Evolutionary conservation across 1,284 basidiomycete species (phyloP), one percentile per base, ranked within the genome.

Genomic region (Rhizoctonia solani): DNA sequence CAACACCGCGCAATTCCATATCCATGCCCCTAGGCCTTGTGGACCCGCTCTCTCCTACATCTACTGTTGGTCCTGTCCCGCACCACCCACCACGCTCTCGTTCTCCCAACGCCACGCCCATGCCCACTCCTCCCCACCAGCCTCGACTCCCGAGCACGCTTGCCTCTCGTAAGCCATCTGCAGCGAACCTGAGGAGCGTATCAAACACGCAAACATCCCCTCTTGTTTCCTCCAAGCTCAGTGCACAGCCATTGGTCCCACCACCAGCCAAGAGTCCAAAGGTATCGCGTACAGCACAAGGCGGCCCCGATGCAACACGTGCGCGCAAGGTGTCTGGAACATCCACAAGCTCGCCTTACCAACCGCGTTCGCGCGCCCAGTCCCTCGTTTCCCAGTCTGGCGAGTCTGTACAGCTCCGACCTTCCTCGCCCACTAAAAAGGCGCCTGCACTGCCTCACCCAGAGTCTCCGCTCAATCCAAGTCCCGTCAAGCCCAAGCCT

Each of bases 101-200:
- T 14, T 73, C 72, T 21, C 73, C 73, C 13, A 73, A 74, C 59
- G 73, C 72, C 44, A 74, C 74, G 3, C 73, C 73, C 19, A 47
- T 72, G 16, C 72, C 72, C 8, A 27, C 42, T 9, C 65, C 66
- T 58, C n/a, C n/a, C n/a, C 69, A 27, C 34, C 61, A 19, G 47
- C 55, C 39, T 50, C 70, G 68, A 34, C 65, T 74, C 1, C 70
- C 69, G 6, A 71, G 68, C 53, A 23, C 68, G 21, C 54, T 47
- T 42, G 44, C 47, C 25, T 32, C 58, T 3, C 58, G 49, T 13
- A 66, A 66, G 37, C 50, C 66, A 4, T 63, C 70, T n/a, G 67
- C 14, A 29, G 32, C 27, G 67, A 69, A n/a, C 61, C 63, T 4
- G 53, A 59, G 58, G n/a, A 50, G 30, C 16, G 52, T 47, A 1